A percentile compares a stretch with the other conserved stretches of the same genome.
phyloP scores from a whole-genome alignment of 768 basidiomycete species.

The Leccinellum rugosiceps region DNA sequence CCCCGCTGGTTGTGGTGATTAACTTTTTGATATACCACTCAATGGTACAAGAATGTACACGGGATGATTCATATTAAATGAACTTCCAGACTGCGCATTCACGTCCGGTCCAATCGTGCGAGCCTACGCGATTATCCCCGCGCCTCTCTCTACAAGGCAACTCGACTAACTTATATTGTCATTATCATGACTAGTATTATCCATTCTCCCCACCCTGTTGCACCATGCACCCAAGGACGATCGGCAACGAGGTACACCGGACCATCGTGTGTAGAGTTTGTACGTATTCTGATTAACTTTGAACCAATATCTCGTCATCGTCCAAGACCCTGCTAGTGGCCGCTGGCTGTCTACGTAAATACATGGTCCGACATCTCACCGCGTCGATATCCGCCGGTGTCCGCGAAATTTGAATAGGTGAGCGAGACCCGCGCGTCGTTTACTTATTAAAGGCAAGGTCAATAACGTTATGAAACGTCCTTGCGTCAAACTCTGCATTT shows the following conservation, averaged over 20 bases:
- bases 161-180: neutral
- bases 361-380: neutral
- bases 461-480: constrained; percentile 5
- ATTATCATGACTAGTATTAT: neutral
- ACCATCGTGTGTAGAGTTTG: neutral
- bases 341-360: neutral
- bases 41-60: neutral
- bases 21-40: neutral
- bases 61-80: neutral
- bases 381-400: neutral
- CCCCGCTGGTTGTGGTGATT: neutral
- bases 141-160: neutral
- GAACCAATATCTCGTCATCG: neutral
- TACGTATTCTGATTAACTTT: neutral
- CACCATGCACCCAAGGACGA: neutral
- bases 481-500: neutral
- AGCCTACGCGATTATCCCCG: neutral
- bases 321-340: neutral
- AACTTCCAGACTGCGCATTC: neutral
- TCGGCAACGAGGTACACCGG: neutral
- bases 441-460: constrained; percentile 10
- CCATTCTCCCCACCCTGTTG: neutral
- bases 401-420: constrained; percentile 6
- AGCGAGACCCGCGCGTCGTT: constrained; percentile 18
- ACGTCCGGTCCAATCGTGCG: constrained; percentile 4